Evolutionary conservation across 495 filamentous ascomycete species (phyloP).

Genomic region (Cairneyella variabilis): DNA sequence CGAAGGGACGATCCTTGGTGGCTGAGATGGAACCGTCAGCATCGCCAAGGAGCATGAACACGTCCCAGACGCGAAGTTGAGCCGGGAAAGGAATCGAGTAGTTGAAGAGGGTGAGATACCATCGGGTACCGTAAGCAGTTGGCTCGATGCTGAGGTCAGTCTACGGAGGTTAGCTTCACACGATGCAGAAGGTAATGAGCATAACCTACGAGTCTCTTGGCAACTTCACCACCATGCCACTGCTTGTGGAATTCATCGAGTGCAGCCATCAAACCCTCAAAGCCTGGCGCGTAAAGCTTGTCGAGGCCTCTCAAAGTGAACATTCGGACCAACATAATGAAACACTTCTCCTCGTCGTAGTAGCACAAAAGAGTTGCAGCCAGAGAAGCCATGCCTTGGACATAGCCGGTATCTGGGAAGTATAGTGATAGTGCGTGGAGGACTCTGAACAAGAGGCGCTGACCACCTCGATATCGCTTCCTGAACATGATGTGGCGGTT

Average conservation of each 20-base stretch:
- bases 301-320: slow-evolving; percentile 88
- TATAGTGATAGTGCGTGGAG: slow-evolving; percentile 89
- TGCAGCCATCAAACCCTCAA: slow-evolving; percentile 82
- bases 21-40: slow-evolving; percentile 24
- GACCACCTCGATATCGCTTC: slow-evolving; percentile 82
- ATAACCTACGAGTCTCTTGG: slow-evolving; percentile 68
- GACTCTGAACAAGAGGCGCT: slow-evolving; percentile 88
- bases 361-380: slow-evolving; percentile 94
- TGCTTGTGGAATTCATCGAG: slow-evolving; percentile 82
- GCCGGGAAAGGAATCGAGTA: slow-evolving; percentile 94
- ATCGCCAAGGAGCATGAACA: slow-evolving; percentile 96
- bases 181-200: neutral
- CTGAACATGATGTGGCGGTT: slow-evolving; percentile 98
- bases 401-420: slow-evolving; percentile 89
- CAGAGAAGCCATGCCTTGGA: slow-evolving; percentile 95
- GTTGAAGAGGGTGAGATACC: slow-evolving; percentile 98
- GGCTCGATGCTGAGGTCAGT: slow-evolving; percentile 75
- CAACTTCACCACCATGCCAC: slow-evolving; percentile 79
- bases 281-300: slow-evolving; percentile 77
- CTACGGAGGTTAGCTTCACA: slow-evolving; percentile 35
- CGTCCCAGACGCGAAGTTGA: slow-evolving; percentile 98
- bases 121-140: slow-evolving; percentile 90
- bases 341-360: slow-evolving; percentile 90
- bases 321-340: slow-evolving; percentile 90
- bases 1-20: slow-evolving; percentile 40